A percentile compares a stretch with the other conserved stretches of the same genome.
These are phyloP conservation scores for Aspergillus ochraceus DNA, from an alignment of 2,329 filamentous ascomycete genomes.

Conservation along the genomic window DNA sequence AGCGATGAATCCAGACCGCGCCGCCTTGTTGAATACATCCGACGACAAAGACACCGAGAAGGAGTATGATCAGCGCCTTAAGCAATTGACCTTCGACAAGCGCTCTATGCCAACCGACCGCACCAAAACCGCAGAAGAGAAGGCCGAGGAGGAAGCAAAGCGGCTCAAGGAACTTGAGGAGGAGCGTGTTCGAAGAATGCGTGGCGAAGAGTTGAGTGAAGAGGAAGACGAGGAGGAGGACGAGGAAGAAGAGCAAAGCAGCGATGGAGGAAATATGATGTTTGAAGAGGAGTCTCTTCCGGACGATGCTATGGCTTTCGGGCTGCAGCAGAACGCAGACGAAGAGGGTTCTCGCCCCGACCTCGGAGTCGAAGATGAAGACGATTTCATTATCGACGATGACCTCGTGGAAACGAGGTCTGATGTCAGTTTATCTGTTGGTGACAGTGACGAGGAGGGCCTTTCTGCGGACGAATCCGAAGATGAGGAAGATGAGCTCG, in stretches of 20 bases:
- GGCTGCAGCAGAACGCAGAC: slow-evolving; percentile 54
- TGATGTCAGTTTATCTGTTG: slow-evolving; percentile 44
- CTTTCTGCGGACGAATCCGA: slow-evolving; percentile 56
- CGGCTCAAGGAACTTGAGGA: slow-evolving; percentile 79
- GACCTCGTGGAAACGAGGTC: slow-evolving; percentile 83
- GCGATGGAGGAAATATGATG: slow-evolving; percentile 39
- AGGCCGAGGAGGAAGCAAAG: slow-evolving; percentile 72
- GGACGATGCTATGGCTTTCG: slow-evolving; percentile 63
- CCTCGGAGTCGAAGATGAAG: slow-evolving; percentile 83
- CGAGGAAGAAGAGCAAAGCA: slow-evolving; percentile 40
- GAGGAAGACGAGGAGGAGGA: slow-evolving; percentile 62
- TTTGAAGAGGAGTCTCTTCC: slow-evolving; percentile 48
- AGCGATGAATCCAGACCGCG: slow-evolving; percentile 64
- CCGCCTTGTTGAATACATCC: slow-evolving; percentile 59
- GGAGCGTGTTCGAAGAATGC: slow-evolving; percentile 81
- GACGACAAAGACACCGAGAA: slow-evolving; percentile 72
- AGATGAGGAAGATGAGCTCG: slow-evolving; percentile 65
- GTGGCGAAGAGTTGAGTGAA: slow-evolving; percentile 68
- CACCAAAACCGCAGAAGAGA: slow-evolving; percentile 89
- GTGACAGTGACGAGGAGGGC: slow-evolving; percentile 56
- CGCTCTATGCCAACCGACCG: slow-evolving; percentile 81
- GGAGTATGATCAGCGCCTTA: slow-evolving; percentile 82
- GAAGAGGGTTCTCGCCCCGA: slow-evolving; percentile 40
- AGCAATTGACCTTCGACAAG: slow-evolving; percentile 79
- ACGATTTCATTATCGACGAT: slow-evolving; percentile 89